Conservation (phyloP, 2,329 filamentous ascomycete genomes). For the Aspergillus pseudotamarii region DNA sequence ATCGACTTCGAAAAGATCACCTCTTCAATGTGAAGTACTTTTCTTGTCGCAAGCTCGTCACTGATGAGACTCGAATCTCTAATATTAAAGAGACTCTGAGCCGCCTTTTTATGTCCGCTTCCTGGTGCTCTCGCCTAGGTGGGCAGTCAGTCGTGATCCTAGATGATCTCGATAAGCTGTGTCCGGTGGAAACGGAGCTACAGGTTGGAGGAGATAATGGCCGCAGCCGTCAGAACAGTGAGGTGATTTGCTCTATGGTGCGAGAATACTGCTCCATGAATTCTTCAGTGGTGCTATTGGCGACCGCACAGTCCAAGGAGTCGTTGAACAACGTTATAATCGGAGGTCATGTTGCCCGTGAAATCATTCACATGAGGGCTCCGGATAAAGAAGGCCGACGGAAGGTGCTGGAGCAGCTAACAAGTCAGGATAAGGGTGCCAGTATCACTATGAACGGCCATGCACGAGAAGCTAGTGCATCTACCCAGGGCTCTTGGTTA, state of each 20-base stretch:
- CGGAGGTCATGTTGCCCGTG: conserved; percentile 86
- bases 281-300: conserved; percentile 81
- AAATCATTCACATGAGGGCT: conserved; percentile 86
- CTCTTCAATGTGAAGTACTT: conserved; percentile 86
- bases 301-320: conserved; percentile 91
- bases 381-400: conserved; percentile 89
- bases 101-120: conserved; percentile 82
- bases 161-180: conserved; percentile 91
- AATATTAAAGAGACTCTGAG: conserved; percentile 88
- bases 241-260: conserved; percentile 80
- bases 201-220: conserved; percentile 93
- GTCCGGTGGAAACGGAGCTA: conserved; percentile 89
- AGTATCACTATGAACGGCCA: conserved; percentile 46
- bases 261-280: conserved; percentile 80
- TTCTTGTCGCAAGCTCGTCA: conserved; percentile 82
- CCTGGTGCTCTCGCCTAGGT: conserved; percentile 86
- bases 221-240: conserved; percentile 87
- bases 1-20: conserved; percentile 69
- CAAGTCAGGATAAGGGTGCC: conserved; percentile 49
- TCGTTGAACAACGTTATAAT: conserved; percentile 87
- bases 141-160: conserved; percentile 83
- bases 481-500: conserved; percentile 70
- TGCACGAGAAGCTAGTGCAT: conserved; percentile 36
- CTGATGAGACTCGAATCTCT: conserved; percentile 85
- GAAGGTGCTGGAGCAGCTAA: conserved; percentile 79